These are phyloP conservation scores for Podaxis sp. DNA, from an alignment of 768 basidiomycete genomes.

Conservation along the genomic window DNA sequence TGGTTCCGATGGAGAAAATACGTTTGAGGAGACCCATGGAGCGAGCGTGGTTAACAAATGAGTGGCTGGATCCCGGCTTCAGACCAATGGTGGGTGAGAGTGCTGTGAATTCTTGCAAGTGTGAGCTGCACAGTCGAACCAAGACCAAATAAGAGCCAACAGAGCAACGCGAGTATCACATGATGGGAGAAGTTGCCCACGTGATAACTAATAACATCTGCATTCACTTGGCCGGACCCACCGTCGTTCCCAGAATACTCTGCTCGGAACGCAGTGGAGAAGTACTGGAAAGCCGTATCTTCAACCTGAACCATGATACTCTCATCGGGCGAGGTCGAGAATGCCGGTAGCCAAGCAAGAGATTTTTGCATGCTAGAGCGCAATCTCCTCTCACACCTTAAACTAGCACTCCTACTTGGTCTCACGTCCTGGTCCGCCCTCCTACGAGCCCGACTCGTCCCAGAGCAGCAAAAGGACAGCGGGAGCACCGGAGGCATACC, in stretches of 20 bases:
- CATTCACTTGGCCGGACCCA: not conserved
- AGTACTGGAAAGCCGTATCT: not conserved
- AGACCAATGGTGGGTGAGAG: not conserved
- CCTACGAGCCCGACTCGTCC: constrained; percentile 55
- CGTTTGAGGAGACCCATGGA: constrained; percentile 69
- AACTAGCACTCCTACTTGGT: constrained; percentile 59
- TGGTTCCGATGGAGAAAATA: constrained; percentile 64
- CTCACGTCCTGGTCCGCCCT: constrained; percentile 62
- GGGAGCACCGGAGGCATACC: constrained; percentile 33
- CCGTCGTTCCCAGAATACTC: not conserved
- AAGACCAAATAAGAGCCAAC: constrained; percentile 35
- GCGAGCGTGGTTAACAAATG: constrained; percentile 11
- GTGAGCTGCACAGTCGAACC: constrained; percentile 26
- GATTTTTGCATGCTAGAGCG: constrained; percentile 80
- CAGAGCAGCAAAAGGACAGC: constrained; percentile 23
- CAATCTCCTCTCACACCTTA: constrained; percentile 66
- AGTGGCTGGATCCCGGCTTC: constrained; percentile 8
- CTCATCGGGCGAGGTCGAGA: constrained; percentile 26
- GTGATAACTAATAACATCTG: not conserved
- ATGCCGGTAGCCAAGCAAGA: constrained; percentile 58
- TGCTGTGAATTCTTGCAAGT: not conserved
- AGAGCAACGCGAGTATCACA: constrained; percentile 28
- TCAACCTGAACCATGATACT: not conserved
- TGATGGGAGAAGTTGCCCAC: constrained; percentile 20
- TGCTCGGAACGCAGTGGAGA: not conserved